Percentiles rank a stretch among this genome's conserved stretches.
Evolutionary conservation across 225 moss, liverwort and hornwort genomes (phyloP).

Genomic region (Thuidium tamariscinum): DNA sequence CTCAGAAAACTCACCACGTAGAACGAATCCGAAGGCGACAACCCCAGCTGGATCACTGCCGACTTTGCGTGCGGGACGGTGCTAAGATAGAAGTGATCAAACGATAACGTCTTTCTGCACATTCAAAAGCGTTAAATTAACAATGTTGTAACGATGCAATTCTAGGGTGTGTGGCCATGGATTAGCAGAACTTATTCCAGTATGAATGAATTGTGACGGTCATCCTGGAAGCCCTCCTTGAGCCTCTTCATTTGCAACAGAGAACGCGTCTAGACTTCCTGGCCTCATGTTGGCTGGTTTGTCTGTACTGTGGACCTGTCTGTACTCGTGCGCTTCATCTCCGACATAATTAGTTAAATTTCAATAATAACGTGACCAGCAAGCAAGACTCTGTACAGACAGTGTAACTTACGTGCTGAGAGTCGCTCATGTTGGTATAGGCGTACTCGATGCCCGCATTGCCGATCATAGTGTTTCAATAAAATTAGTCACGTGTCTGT

Average conservation of each 20-base stretch:
- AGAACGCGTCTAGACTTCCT: background rate
- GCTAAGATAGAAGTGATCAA: background rate
- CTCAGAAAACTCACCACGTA: background rate
- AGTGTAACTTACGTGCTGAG: background rate
- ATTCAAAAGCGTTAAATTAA: background rate
- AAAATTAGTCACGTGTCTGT: too few relatives aligned
- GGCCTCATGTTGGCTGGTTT: background rate
- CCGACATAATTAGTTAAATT: background rate
- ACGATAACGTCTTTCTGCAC: too few relatives aligned
- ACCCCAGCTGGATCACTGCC: background rate
- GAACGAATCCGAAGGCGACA: too few relatives aligned
- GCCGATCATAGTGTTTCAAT: too few relatives aligned
- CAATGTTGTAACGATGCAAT: background rate
- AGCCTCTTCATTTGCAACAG: background rate
- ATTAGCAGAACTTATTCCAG: background rate
- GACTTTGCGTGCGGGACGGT: background rate
- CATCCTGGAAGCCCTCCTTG: background rate
- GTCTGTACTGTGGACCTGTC: background rate
- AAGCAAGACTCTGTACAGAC: background rate
- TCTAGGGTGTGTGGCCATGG: too few relatives aligned
- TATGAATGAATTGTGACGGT: background rate
- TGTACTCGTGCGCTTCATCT: background rate
- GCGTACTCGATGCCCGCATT: too few relatives aligned
- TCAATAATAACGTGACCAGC: background rate
- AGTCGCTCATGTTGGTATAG: too few relatives aligned